Conservation (phyloP, 2,329 filamentous ascomycete genomes). For the Monosporascus sp. region DNA sequence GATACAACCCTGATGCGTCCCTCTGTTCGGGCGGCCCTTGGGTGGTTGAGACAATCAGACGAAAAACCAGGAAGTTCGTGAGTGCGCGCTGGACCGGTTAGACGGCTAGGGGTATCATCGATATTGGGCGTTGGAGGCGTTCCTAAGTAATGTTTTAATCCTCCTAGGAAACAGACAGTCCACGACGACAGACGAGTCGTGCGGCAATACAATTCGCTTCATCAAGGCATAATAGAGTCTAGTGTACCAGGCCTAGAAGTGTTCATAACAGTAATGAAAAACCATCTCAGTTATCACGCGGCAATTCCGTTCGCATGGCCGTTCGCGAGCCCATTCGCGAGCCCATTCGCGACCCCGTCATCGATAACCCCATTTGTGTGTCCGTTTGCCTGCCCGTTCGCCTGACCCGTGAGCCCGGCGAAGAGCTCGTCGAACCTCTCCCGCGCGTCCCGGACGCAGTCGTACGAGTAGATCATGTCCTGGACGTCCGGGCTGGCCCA, state of each 20-base stretch:
- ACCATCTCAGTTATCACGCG: slow-evolving; percentile 4
- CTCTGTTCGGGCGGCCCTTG: too few relatives aligned
- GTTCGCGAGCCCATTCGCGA: background rate
- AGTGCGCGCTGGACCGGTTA: too few relatives aligned
- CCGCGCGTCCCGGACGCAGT: slow-evolving; percentile 51
- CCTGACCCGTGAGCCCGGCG: slow-evolving; percentile 18
- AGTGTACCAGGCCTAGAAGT: background rate
- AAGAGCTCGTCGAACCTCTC: slow-evolving; percentile 48
- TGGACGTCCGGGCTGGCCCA: slow-evolving; percentile 68
- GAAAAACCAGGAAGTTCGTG: too few relatives aligned
- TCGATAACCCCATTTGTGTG: slow-evolving; percentile 4
- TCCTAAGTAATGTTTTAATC: too few relatives aligned
- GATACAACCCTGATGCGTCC: too few relatives aligned
- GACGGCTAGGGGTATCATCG: too few relatives aligned
- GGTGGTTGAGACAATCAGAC: too few relatives aligned
- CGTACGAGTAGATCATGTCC: slow-evolving; percentile 59
- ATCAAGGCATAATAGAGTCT: background rate
- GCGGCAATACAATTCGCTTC: too few relatives aligned
- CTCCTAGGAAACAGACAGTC: too few relatives aligned
- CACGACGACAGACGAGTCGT: too few relatives aligned
- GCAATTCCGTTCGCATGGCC: slow-evolving; percentile 5
- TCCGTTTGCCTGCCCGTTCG: slow-evolving; percentile 7
- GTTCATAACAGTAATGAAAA: slow-evolving; percentile 4
- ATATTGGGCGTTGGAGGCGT: too few relatives aligned
- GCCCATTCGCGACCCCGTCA: background rate